Evolutionary conservation across 1,284 basidiomycete species (phyloP), one percentile per base, ranked within the genome.

Genomic region (Pseudomicrostroma phylloplanum): DNA sequence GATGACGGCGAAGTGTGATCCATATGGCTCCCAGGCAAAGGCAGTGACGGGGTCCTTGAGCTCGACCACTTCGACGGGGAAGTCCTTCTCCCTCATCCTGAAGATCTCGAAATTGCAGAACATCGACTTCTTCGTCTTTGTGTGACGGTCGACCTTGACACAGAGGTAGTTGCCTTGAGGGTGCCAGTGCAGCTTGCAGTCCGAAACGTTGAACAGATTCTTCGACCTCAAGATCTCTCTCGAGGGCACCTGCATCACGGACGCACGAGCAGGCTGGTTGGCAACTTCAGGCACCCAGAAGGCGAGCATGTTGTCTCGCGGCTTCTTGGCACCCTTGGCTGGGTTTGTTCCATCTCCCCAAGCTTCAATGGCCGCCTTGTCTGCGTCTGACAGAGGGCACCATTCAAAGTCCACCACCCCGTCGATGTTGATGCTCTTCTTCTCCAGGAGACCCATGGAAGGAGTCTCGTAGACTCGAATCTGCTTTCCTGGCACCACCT

Each of bases 81-180:
- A 92, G 80, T 97, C 91, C 81, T 97, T 98, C 82, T 99, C 96
- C 63, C 96, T 88, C 64, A 97, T 87, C 63, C 93, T 87, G 85
- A 98, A 98, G 68, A 99, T 89, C 82, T 99, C 96, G 67, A 99
- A 84, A 81, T 98, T 99, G 82, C 93, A 96, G 83, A 93, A 98
- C 60, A 91, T 92, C 12, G 92, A 93, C 83, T 98, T 98, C 82
- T 97, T 97, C 21, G 92, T 96, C 84, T 98, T 98, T 54, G 94
- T 97, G 80, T 97, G 93, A 64, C 96, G 89, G 82, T 99, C 96
- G 63, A 99, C 96, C 82, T 96, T 97, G 81, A 98, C 96, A 76
- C 96, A 98, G 26, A 99, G 86, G 83, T 92, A 98, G 81, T 98
- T 93, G 57, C 96, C 96, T 80, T 96, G 91, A 77, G 94, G 96